A percentile compares a stretch with the other conserved stretches of the same genome.
Evolutionary conservation across 192 early-diverging fungal species (phyloP).

Genomic region (Gryganskiella cystojenkinii): DNA sequence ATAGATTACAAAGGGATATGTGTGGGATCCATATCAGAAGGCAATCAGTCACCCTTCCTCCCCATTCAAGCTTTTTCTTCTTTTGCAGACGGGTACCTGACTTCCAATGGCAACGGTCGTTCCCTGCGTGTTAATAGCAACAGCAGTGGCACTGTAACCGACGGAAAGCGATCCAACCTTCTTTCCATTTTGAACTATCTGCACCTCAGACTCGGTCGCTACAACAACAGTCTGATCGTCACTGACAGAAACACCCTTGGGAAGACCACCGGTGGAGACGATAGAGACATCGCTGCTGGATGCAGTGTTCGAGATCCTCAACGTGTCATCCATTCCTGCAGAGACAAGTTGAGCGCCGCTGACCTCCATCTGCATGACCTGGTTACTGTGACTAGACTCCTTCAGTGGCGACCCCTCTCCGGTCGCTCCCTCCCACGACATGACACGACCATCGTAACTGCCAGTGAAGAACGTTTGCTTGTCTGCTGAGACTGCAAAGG

Average conservation of each 20-base stretch:
- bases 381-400: conserved; percentile 81
- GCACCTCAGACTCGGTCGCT: conserved; percentile 62
- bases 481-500: conserved; percentile 64
- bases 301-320: conserved; percentile 45
- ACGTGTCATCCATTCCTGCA: conserved; percentile 82
- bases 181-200: conserved; percentile 62
- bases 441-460: conserved; percentile 94
- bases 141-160: conserved; percentile 59
- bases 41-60: no score
- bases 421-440: conserved; percentile 70
- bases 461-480: conserved; percentile 82
- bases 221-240: conserved; percentile 61
- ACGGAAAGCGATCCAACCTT: conserved; percentile 51
- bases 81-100: conserved; percentile 55
- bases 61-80: neutral
- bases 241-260: conserved; percentile 65
- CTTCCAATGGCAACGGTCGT: conserved; percentile 69
- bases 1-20: no score
- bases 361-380: conserved; percentile 70
- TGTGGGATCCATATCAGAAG: no score
- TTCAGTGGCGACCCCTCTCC: conserved; percentile 56
- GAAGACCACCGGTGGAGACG: conserved; percentile 56
- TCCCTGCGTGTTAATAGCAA: conserved; percentile 66
- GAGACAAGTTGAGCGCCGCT: conserved; percentile 62
- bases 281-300: conserved; percentile 54